These are phyloP conservation scores for Pseudogymnoascus sp. DNA, from an alignment of 2,329 filamentous ascomycete genomes.

Conservation along the genomic window DNA sequence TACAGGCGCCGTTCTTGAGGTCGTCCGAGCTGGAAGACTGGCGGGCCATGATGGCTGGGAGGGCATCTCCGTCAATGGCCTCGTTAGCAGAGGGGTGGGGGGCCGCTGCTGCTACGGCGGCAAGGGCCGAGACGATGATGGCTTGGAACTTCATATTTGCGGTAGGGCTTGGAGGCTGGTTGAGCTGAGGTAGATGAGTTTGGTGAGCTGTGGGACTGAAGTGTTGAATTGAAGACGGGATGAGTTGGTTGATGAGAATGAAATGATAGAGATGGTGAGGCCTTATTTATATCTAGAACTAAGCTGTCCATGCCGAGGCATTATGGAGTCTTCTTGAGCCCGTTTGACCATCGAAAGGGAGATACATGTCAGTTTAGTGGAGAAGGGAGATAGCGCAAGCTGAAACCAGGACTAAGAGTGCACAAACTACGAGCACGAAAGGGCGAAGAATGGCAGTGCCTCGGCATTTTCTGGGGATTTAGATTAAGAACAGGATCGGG, in stretches of 20 bases:
- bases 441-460: not conserved
- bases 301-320: conserved; percentile 2
- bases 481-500: not conserved
- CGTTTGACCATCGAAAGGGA: not conserved
- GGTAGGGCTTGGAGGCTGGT: not conserved
- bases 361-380: not conserved
- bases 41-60: not conserved
- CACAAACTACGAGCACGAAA: not conserved
- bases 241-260: not conserved
- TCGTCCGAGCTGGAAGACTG: conserved; percentile 11
- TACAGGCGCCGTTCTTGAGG: conserved; percentile 24
- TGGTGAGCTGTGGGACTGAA: not conserved
- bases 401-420: not conserved
- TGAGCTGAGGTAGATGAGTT: not conserved
- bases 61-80: not conserved
- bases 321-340: not conserved
- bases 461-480: not conserved
- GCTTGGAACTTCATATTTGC: conserved; percentile 6
- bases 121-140: not conserved
- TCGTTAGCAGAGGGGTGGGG: not conserved
- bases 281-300: not conserved
- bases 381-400: not conserved
- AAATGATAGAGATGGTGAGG: not conserved
- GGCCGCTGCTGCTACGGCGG: not conserved
- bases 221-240: not conserved